A percentile compares a stretch with the other conserved stretches of the same genome.
These are phyloP conservation scores for Limnanthes douglasii DNA, from an alignment of 345 rosid genomes.

Conservation along the genomic window DNA sequence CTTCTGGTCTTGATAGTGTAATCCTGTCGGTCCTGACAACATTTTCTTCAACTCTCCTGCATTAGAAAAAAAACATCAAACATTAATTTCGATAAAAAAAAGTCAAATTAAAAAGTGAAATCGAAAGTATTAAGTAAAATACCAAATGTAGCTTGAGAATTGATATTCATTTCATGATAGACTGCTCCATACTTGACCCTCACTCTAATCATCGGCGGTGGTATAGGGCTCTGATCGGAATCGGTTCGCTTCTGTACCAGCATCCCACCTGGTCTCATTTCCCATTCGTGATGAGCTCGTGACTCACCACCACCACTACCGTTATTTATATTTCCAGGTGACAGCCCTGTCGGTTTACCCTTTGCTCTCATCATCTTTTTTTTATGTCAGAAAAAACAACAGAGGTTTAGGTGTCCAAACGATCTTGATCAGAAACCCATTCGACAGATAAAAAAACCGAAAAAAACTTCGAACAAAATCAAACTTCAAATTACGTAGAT, in stretches of 20 bases:
- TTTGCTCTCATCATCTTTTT: no score
- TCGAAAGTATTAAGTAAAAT: conserved; percentile 1
- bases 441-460: no score
- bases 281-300: conserved; percentile 58
- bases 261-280: conserved; percentile 98
- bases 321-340: no score
- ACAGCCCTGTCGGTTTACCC: no score
- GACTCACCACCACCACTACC: conserved; percentile 32
- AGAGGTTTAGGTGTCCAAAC: no score
- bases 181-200: conserved; percentile 82
- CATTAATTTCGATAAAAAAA: neutral
- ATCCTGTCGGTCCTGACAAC: conserved; percentile 76
- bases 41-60: conserved; percentile 96
- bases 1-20: conserved; percentile 91
- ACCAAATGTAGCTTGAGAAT: conserved; percentile 92
- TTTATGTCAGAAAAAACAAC: no score
- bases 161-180: conserved; percentile 67
- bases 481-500: no score
- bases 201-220: conserved; percentile 81
- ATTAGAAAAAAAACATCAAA: conserved; percentile 5
- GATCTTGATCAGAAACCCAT: no score
- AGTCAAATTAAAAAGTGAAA: neutral
- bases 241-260: conserved; percentile 84
- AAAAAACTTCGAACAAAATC: no score
- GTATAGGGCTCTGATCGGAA: conserved; percentile 49